Percentiles rank a stretch among this genome's conserved stretches.
Conservation (phyloP, 805 yeast species). For the Groenewaldozyma tartarivorans region DNA sequence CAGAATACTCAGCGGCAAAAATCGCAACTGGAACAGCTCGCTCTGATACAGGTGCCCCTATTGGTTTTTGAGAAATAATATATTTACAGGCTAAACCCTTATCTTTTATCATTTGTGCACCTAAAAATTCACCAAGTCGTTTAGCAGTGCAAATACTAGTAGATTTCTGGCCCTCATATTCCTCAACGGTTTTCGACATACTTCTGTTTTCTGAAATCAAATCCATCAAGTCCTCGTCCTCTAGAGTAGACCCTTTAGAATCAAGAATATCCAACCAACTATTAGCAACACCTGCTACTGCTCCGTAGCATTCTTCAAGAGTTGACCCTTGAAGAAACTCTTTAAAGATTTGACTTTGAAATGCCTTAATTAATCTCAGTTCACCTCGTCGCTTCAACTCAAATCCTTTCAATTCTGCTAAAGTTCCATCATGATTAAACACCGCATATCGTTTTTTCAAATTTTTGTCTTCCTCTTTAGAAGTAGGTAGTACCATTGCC, state of each 20-base stretch:
- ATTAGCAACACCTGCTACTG: constrained; percentile 89
- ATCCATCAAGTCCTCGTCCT: constrained; percentile 88
- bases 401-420: constrained; percentile 94
- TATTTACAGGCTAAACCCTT: constrained; percentile 93
- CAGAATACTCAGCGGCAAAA: constrained; percentile 68
- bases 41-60: constrained; percentile 85
- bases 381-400: constrained; percentile 97
- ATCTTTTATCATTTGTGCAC: constrained; percentile 93
- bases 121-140: constrained; percentile 87
- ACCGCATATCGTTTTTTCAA: constrained; percentile 95
- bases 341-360: constrained; percentile 90
- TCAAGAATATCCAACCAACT: constrained; percentile 94
- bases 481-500: constrained; percentile 95
- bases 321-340: constrained; percentile 79
- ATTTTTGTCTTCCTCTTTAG: constrained; percentile 96
- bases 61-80: constrained; percentile 76
- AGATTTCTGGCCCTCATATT: constrained; percentile 83
- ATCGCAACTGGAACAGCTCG: constrained; percentile 95
- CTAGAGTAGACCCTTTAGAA: constrained; percentile 74
- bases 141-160: constrained; percentile 94
- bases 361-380: constrained; percentile 81
- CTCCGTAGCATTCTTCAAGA: constrained; percentile 68
- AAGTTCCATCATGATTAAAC: constrained; percentile 84
- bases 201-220: constrained; percentile 92
- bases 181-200: constrained; percentile 86